Base-by-base conservation (phyloP, 2,329 filamentous ascomycete genomes). In the Annulohypoxylon truncatum region DNA sequence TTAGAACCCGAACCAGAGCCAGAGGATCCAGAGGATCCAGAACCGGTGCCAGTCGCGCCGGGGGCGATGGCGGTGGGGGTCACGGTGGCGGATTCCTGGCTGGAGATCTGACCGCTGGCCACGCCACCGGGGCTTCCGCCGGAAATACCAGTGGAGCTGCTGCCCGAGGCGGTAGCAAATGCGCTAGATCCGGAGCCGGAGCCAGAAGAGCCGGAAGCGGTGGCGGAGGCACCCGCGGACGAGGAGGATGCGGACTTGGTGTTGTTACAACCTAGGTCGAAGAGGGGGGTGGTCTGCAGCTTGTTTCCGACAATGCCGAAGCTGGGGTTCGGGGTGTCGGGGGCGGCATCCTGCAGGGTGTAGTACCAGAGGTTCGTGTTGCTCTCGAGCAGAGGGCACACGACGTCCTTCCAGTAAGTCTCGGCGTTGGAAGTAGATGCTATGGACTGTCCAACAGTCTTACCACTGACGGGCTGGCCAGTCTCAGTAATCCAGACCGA, bases 401-500 rank as follows among this genome's bases (percentile, higher is more conserved):
- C 92, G 55, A 95, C 91, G 47, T 90, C 82, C 72, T 92, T 84
- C 91, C 92, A 97, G 85, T 88, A 97, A n/a, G 79, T 85, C 82
- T 92, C 84, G 44, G 94, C 92, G 76, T 95, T 94, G 56, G 84
- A 81, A 29, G 81, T 68, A 33, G 83, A 89, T 4, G 94, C 83
- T 8, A 90, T 84, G 40, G 88, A 92, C 51, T 86, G 76, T 71
- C 89, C 89, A 67, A 85, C 80, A 1, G 81, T 84, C 69, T 86
- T 81, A 60, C 93, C 94, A 73, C 84, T 88, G 56, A 94, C 88
- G 51, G 94, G 93, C 88, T 92, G 96, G 70, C 94, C 94, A 13
- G 93, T 96, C 85, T 97, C 93, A 26, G 93, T 96, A 68, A 96
- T 86, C 92, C 92, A 96, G 72, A 96, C 86, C 15, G 87, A 83